Percentiles rank a stretch among this genome's conserved stretches.
phyloP scores from a whole-genome alignment of 2,329 filamentous ascomycete genomes.

The Phaeosphaeria sp. region DNA sequence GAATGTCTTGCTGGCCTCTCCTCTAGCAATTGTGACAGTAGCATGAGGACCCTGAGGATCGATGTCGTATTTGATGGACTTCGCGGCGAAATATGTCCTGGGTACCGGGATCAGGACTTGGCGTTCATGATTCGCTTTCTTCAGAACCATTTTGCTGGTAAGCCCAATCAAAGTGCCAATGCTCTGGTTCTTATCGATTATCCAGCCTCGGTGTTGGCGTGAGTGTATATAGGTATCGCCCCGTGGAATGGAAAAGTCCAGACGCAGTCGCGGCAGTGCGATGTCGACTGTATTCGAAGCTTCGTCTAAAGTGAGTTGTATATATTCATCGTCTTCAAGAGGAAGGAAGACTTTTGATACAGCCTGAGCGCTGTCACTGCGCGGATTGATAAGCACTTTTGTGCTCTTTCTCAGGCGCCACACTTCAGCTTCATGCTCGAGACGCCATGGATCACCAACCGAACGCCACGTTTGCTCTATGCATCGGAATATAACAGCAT shows the following conservation, averaged over 20 bases:
- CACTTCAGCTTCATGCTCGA: constrained; percentile 10
- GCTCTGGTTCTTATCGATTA: constrained; percentile 26
- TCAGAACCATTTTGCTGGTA: constrained; percentile 30
- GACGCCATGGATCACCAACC: constrained; percentile 15
- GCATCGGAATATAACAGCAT: constrained; percentile 19
- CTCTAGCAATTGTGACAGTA: constrained; percentile 16
- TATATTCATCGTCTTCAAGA: constrained; percentile 20
- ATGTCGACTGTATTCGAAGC: constrained; percentile 12
- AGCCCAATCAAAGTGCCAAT: constrained; percentile 31
- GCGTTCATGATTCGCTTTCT: constrained; percentile 25
- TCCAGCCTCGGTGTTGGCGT: constrained; percentile 27
- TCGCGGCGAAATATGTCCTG: constrained; percentile 4
- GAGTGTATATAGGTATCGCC: constrained; percentile 18
- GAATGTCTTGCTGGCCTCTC: constrained; percentile 41
- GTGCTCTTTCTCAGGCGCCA: constrained; percentile 22
- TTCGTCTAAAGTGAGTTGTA: constrained; percentile 23
- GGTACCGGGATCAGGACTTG: constrained; percentile 45
- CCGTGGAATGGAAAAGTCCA: constrained; percentile 6
- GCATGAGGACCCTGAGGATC: constrained; percentile 8
- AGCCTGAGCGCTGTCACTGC: constrained; percentile 11
- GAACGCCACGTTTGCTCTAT: constrained; percentile 11
- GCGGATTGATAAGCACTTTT: constrained; percentile 9
- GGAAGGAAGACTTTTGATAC: constrained; percentile 22
- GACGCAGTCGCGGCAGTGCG: constrained; percentile 12
- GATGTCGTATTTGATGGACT: constrained; percentile 11